phyloP scores from a whole-genome alignment of 2,329 filamentous ascomycete species.

The Trichophaea hybrida region DNA sequence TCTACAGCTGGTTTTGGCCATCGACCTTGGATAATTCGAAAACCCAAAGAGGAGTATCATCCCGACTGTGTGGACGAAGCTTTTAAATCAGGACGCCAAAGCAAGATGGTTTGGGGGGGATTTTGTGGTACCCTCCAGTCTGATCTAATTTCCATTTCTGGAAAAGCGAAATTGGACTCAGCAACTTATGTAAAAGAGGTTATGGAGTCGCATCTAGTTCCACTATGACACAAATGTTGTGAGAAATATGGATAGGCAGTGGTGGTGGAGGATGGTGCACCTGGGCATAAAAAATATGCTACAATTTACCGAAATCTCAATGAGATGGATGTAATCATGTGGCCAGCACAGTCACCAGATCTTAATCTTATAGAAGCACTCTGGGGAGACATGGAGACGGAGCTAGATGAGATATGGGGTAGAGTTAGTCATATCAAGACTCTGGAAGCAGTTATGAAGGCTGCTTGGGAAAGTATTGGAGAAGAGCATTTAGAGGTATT shows the following conservation, averaged over 20 bases:
- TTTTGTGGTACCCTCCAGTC: constrained; percentile 8
- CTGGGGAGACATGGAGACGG: constrained; percentile 6
- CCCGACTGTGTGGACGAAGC: constrained; percentile 4
- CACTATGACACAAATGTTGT: constrained; percentile 3
- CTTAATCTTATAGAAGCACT: constrained; percentile 11
- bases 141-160: constrained; percentile 3
- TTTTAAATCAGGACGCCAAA: neutral
- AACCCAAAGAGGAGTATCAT: neutral
- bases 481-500: neutral
- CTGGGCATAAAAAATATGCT: neutral
- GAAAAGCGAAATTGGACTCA: neutral
- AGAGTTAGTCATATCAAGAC: neutral
- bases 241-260: neutral
- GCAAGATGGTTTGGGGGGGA: constrained; percentile 2
- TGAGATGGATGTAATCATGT: neutral
- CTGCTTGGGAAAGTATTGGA: constrained; percentile 1
- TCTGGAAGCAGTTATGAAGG: neutral
- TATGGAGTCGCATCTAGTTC: constrained; percentile 5
- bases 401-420: neutral
- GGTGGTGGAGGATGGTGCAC: neutral
- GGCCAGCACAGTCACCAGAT: neutral
- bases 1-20: neutral
- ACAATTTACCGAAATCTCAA: neutral
- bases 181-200: constrained; percentile 4
- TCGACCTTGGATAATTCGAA: neutral